Conservation (phyloP, 2,329 filamentous ascomycete genomes). For the Pestalotiopsis fici region DNA sequence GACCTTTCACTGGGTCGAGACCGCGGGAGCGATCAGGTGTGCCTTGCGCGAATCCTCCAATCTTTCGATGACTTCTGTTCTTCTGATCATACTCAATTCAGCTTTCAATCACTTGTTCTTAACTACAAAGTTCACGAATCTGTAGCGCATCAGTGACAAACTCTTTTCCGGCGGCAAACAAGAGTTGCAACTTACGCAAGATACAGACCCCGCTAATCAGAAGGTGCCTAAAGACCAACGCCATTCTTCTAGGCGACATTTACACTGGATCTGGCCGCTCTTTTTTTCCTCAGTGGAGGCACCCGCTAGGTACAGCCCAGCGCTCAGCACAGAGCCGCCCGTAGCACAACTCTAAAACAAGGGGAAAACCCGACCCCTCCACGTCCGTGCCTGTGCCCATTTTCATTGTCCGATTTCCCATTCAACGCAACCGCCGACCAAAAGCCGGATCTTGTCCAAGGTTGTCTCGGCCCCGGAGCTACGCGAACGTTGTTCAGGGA, state of each 20-base stretch:
- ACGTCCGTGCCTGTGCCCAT: not conserved
- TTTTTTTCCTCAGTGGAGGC: not conserved
- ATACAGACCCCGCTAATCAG: not conserved
- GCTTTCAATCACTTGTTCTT: not conserved
- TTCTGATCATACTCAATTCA: not conserved
- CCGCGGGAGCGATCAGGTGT: not conserved
- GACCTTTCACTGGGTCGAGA: not conserved
- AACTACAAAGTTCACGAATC: not conserved
- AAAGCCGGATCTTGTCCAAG: not conserved
- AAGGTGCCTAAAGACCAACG: not conserved
- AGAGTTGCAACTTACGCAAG: too few species aligned
- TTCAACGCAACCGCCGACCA: not conserved
- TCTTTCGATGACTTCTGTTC: not conserved
- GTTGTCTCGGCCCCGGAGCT: not conserved
- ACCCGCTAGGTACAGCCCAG: not conserved
- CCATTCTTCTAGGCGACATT: not conserved
- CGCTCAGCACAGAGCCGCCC: not conserved
- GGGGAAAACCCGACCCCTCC: not conserved
- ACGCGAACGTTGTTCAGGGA: not conserved
- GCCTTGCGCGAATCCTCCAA: not conserved
- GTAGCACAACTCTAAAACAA: slow-evolving; percentile 6
- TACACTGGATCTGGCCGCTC: not conserved
- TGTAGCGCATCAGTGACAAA: not conserved
- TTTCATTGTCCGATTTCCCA: not conserved
- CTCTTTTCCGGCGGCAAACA: not conserved